Evolutionary conservation across 2,329 filamentous ascomycete species (phyloP).

Genomic region (Talaromyces sp.): DNA sequence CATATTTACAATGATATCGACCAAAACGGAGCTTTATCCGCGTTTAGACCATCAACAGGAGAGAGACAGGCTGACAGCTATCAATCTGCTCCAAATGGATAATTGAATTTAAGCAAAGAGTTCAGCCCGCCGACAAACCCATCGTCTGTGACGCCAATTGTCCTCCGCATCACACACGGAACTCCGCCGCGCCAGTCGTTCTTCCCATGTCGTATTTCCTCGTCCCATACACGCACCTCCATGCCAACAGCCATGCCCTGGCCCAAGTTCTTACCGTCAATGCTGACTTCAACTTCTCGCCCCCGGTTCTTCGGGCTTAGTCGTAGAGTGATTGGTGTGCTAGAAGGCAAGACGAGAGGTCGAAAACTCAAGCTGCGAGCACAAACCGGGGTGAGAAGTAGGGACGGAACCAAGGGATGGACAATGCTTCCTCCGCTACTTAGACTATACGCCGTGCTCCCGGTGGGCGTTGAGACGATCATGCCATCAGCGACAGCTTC

Average conservation of each 20-base stretch:
- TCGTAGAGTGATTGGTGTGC: conserved; percentile 74
- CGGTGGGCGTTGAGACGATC: conserved; percentile 87
- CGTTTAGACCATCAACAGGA: background rate
- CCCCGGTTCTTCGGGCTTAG: conserved; percentile 76
- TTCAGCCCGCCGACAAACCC: conserved; percentile 96
- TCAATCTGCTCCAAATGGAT: conserved; percentile 73
- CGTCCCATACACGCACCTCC: conserved; percentile 84
- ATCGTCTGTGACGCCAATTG: conserved; percentile 59
- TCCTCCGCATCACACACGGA: conserved; percentile 75
- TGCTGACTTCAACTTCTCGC: conserved; percentile 69
- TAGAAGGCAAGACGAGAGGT: conserved; percentile 79
- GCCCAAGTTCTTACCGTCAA: conserved; percentile 65
- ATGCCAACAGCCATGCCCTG: conserved; percentile 65
- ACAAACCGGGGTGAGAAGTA: conserved; percentile 91
- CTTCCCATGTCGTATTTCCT: conserved; percentile 57
- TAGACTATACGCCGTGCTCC: conserved; percentile 92
- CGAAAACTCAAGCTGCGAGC: conserved; percentile 87
- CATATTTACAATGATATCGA: background rate
- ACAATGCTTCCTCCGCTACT: conserved; percentile 89
- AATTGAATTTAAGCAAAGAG: conserved; percentile 91
- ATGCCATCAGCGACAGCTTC: conserved; percentile 94
- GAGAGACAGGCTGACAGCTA: background rate
- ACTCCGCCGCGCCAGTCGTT: conserved; percentile 69
- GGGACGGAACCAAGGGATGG: conserved; percentile 81
- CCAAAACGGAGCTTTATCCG: background rate